Evolutionary conservation across 2,329 filamentous ascomycete species (phyloP).

Genomic region (Sphaceloma murrayae): DNA sequence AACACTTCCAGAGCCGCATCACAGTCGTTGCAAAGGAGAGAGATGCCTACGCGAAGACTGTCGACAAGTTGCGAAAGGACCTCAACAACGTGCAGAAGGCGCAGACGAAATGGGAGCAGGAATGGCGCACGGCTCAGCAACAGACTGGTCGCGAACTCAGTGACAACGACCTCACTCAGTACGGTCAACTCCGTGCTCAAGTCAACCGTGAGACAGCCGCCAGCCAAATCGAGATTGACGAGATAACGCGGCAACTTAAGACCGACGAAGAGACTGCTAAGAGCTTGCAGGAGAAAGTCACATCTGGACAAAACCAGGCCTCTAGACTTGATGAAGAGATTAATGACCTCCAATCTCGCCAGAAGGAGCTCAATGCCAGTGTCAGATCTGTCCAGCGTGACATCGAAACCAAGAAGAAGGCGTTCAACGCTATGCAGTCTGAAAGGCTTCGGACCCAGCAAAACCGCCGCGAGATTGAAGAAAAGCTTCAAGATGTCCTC

Average conservation of each 20-base stretch:
- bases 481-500: slow-evolving; percentile 75
- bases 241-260: slow-evolving; percentile 78
- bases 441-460: slow-evolving; percentile 73
- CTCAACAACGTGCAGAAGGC: slow-evolving; percentile 80
- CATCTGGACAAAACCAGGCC: slow-evolving; percentile 62
- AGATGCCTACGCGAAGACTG: slow-evolving; percentile 57
- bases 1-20: slow-evolving; percentile 58
- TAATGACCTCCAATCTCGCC: slow-evolving; percentile 58
- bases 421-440: slow-evolving; percentile 75
- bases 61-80: slow-evolving; percentile 69
- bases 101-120: slow-evolving; percentile 75
- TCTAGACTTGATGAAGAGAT: slow-evolving; percentile 67
- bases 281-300: slow-evolving; percentile 79
- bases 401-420: slow-evolving; percentile 82
- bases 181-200: slow-evolving; percentile 73
- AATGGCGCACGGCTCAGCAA: slow-evolving; percentile 76
- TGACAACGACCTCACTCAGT: slow-evolving; percentile 79
- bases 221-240: slow-evolving; percentile 74
- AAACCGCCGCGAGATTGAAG: slow-evolving; percentile 77
- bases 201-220: slow-evolving; percentile 73
- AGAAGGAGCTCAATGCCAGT: slow-evolving; percentile 50
- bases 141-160: slow-evolving; percentile 80
- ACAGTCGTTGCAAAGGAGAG: slow-evolving; percentile 65
- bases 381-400: slow-evolving; percentile 63
- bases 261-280: slow-evolving; percentile 86